These are phyloP conservation scores for Nothophytophthora sp. DNA, from an alignment of 352 stramenopile species.

Conservation along the genomic window DNA sequence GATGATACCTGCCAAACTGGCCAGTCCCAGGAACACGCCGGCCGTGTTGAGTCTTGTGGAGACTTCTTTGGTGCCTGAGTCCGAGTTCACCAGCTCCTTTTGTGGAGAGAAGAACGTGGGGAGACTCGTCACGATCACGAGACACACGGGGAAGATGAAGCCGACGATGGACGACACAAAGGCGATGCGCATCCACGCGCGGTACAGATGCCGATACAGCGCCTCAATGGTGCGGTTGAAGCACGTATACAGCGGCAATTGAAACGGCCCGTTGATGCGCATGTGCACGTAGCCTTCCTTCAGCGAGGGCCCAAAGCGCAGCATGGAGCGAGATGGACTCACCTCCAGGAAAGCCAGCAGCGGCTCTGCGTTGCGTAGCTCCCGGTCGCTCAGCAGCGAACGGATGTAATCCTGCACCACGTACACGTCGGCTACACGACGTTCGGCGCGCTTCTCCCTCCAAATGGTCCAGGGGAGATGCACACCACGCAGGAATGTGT, in stretches of 20 bases:
- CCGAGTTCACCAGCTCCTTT: conserved; percentile 51
- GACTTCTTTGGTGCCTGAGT: conserved; percentile 38
- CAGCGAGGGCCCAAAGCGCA: conserved; percentile 71
- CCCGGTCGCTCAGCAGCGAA: conserved; percentile 52
- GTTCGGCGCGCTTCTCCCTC: conserved; percentile 79
- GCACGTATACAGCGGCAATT: conserved; percentile 83
- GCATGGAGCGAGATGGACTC: conserved; percentile 73
- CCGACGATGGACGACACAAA: conserved; percentile 83
- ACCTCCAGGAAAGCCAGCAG: conserved; percentile 83
- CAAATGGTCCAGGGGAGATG: conserved; percentile 78
- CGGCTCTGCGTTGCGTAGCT: conserved; percentile 76
- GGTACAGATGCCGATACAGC: conserved; percentile 84
- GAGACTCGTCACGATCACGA: conserved; percentile 75
- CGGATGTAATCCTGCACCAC: conserved; percentile 80
- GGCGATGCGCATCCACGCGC: conserved; percentile 84
- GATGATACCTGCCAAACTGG: conserved; percentile 49
- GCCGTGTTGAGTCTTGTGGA: conserved; percentile 48
- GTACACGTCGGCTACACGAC: conserved; percentile 65
- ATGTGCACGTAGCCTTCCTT: conserved; percentile 91
- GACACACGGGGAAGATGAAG: conserved; percentile 76
- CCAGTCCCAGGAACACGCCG: conserved; percentile 59
- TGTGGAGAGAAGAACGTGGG: conserved; percentile 67
- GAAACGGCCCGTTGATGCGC: conserved; percentile 87
- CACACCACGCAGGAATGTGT: conserved; percentile 45
- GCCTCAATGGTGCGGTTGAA: conserved; percentile 84